Conservation (phyloP, 2,329 filamentous ascomycete species). For the Monosporascus ibericus region DNA sequence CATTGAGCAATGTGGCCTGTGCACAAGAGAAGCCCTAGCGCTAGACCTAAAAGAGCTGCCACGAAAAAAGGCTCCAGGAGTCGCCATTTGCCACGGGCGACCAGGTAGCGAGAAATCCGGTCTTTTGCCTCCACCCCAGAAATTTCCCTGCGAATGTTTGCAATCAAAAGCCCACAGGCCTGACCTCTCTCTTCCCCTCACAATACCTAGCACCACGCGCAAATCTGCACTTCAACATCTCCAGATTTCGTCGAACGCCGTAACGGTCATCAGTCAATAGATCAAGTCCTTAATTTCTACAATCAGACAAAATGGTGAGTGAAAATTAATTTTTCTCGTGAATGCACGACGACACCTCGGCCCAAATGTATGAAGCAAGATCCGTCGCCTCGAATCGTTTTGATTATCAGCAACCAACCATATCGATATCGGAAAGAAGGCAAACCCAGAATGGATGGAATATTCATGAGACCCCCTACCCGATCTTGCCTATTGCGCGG, state of each 20-base stretch:
- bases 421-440: no score
- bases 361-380: conserved; percentile 9
- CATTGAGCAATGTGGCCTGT: background rate
- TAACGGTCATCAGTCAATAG: conserved; percentile 39
- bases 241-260: conserved; percentile 48
- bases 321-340: conserved; percentile 8
- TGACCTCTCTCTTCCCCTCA: conserved; percentile 28
- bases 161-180: conserved; percentile 41
- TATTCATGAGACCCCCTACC: background rate
- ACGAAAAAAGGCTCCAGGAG: background rate
- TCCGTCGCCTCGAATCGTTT: background rate
- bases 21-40: background rate
- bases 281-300: conserved; percentile 31
- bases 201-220: conserved; percentile 34
- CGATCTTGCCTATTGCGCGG: background rate
- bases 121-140: background rate
- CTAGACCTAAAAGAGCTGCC: background rate
- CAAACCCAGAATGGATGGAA: background rate
- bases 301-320: conserved; percentile 67
- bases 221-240: conserved; percentile 41
- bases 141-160: conserved; percentile 26
- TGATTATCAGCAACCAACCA: background rate
- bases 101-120: background rate
- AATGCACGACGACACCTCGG: background rate
- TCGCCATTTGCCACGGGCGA: background rate